Conservation (phyloP, 306 rosid genomes). For the Oemleria cerasiformis region DNA sequence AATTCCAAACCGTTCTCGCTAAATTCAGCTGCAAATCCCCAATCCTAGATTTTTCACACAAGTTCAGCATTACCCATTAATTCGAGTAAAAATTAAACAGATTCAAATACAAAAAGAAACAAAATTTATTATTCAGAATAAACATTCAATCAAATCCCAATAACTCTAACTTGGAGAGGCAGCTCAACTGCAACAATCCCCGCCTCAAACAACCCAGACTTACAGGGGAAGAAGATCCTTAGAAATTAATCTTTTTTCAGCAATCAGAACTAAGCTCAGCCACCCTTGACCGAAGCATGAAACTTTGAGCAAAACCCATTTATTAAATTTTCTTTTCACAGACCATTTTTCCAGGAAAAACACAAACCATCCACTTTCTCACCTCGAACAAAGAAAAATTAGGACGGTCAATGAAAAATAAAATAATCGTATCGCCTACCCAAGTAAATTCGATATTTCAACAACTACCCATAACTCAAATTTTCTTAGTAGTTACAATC, state of each 20-base stretch:
- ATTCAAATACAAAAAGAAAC: neutral
- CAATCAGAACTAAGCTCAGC: slow-evolving; percentile 6
- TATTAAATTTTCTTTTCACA: slow-evolving; percentile 1
- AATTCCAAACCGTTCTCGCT: neutral
- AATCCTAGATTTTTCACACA: neutral
- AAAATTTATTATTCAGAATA: neutral
- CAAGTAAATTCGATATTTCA: neutral
- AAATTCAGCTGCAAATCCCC: neutral
- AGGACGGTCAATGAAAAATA: neutral
- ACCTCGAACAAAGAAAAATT: neutral
- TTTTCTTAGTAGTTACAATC: neutral
- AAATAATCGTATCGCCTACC: neutral
- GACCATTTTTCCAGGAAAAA: neutral
- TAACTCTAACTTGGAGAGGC: neutral
- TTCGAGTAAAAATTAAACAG: neutral
- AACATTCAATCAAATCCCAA: neutral
- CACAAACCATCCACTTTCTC: neutral
- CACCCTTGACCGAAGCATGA: neutral
- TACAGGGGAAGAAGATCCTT: neutral
- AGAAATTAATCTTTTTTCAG: neutral
- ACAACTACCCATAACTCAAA: neutral
- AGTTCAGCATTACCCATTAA: neutral
- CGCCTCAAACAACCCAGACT: neutral
- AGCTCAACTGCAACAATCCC: neutral
- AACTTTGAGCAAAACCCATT: neutral